Conservation (phyloP, 345 rosid genomes). For the Bretschneidera sinensis region DNA sequence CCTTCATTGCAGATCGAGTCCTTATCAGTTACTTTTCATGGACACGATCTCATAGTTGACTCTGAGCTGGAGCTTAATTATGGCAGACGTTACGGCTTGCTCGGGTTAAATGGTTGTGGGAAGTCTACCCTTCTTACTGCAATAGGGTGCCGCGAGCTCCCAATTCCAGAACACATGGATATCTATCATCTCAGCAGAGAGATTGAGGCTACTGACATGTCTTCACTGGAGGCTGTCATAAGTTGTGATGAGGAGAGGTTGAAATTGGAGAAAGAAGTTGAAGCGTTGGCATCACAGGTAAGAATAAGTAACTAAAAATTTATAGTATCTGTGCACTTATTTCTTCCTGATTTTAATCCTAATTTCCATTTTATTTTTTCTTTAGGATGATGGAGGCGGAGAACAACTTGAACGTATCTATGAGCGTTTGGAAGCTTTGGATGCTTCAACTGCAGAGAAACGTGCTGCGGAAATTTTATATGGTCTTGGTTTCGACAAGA, state of each 20-base stretch:
- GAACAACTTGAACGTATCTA: conserved; percentile 85
- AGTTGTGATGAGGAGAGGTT: conserved; percentile 96
- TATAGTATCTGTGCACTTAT: background rate
- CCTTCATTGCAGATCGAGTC: conserved; percentile 80
- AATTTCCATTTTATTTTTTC: background rate
- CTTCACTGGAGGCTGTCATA: conserved; percentile 82
- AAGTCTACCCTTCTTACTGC: conserved; percentile 90
- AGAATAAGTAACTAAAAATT: background rate
- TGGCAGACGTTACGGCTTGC: conserved; percentile 97
- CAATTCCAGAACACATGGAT: conserved; percentile 97
- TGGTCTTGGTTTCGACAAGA: conserved; percentile 94
- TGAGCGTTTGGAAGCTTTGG: conserved; percentile 89
- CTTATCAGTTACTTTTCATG: conserved; percentile 91
- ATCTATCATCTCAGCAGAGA: conserved; percentile 81
- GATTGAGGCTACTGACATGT: conserved; percentile 96
- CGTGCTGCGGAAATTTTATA: conserved; percentile 94
- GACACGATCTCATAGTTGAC: conserved; percentile 93
- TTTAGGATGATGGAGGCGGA: conserved; percentile 95
- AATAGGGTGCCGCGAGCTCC: conserved; percentile 81
- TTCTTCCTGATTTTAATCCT: background rate
- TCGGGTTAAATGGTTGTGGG: conserved; percentile 97
- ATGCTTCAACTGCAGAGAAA: conserved; percentile 96
- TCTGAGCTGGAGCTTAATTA: conserved; percentile 92
- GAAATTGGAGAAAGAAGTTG: conserved; percentile 86
- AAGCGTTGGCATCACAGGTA: conserved; percentile 67